Percentiles rank a stretch among this genome's conserved stretches.
Evolutionary conservation across 1,284 basidiomycete genomes (phyloP).

Genomic region (Ustilago curta): DNA sequence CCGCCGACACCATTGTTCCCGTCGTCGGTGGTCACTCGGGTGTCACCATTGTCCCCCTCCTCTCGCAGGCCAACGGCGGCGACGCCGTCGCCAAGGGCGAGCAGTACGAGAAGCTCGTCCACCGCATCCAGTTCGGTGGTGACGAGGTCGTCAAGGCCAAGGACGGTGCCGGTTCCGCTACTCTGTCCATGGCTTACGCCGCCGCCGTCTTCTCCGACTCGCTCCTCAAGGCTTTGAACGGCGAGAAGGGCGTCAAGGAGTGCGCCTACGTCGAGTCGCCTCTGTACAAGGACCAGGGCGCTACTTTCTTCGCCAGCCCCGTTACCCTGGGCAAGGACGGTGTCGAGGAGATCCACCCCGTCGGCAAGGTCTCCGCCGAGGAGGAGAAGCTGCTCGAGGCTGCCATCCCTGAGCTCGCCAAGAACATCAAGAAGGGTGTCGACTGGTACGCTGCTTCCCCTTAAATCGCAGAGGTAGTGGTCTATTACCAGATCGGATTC

Average conservation of each 20-base stretch:
- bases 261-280: conserved; percentile 87
- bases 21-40: conserved; percentile 98
- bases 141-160: conserved; percentile 94
- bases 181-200: conserved; percentile 88
- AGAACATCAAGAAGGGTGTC: conserved; percentile 69
- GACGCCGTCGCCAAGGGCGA: conserved; percentile 72
- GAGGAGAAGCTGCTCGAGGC: conserved; percentile 69
- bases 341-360: conserved; percentile 66
- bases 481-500: too few relatives aligned
- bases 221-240: conserved; percentile 85
- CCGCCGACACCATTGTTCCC: conserved; percentile 81
- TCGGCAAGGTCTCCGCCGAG: conserved; percentile 65
- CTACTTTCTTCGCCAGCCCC: conserved; percentile 71
- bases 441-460: conserved; percentile 63
- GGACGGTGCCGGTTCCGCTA: conserved; percentile 86
- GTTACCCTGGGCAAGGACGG: conserved; percentile 66
- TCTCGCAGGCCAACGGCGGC: conserved; percentile 87
- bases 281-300: conserved; percentile 79
- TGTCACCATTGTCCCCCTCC: conserved; percentile 93
- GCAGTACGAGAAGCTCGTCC: conserved; percentile 73
- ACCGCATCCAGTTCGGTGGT: conserved; percentile 93
- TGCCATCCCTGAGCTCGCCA: conserved; percentile 66
- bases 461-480: conserved; percentile 28
- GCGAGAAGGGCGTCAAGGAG: conserved; percentile 85
- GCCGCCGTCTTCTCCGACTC: conserved; percentile 75